Evolutionary conservation across 768 basidiomycete genomes (phyloP).

Genomic region (Lactifluus hygrophoroides): DNA sequence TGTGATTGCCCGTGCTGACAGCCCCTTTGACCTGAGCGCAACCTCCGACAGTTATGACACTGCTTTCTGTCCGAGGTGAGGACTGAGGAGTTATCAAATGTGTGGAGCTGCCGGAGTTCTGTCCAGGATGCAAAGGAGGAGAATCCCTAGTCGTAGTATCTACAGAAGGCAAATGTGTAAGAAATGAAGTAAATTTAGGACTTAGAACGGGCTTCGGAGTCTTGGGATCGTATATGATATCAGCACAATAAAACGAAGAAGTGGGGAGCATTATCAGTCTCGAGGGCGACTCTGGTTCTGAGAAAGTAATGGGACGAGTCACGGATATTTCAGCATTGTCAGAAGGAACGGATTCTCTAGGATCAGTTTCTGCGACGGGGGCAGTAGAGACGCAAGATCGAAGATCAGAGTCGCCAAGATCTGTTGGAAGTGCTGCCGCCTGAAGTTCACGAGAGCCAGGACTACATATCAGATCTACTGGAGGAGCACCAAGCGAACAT

Average conservation of each 20-base stretch:
- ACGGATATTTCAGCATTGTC: background rate
- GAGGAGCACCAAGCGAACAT: background rate
- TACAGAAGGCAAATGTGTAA: background rate
- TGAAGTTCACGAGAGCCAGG: background rate
- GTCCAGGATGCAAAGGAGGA: background rate
- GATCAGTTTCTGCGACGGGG: background rate
- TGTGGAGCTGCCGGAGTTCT: background rate
- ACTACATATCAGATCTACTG: background rate
- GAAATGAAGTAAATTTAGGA: background rate
- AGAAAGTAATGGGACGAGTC: background rate
- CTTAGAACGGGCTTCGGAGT: background rate
- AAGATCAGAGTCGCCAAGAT: background rate
- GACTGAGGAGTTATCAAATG: background rate
- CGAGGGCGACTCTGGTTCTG: background rate
- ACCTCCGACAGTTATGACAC: background rate
- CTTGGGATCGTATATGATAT: background rate
- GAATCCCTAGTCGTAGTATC: background rate
- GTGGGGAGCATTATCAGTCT: too few species aligned
- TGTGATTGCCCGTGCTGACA: background rate
- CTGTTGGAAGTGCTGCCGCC: background rate
- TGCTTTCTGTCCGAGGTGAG: conserved; percentile 7
- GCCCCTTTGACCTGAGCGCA: background rate
- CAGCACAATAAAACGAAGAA: too few species aligned
- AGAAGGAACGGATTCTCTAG: background rate
- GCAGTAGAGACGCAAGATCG: background rate